Evolutionary conservation across 371 early-diverging fungal genomes (phyloP), one percentile per base, ranked within the genome.

Genomic region (Haplosporangium sp.): DNA sequence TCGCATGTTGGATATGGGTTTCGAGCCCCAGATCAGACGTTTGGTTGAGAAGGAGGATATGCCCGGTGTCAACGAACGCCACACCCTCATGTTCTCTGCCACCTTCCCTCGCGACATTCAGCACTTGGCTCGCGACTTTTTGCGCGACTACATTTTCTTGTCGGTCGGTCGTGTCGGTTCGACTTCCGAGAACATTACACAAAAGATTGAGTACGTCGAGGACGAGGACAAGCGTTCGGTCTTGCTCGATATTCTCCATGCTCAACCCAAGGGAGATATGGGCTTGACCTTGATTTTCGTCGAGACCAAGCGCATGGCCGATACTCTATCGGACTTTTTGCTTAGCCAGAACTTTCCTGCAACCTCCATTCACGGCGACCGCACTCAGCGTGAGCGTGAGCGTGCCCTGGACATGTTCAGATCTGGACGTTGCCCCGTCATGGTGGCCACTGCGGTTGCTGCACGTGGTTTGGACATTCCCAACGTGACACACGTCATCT

Each of bases 21-120:
- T 97, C 81, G 83, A 91, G 80, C 92, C 95, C 69, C 76, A 96
- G 62, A 80, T 85, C 42, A 83, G 83, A 37, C 65, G 83, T 1
- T 46, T 94, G 40, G 87, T 87, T 5, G 74, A 69, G 23, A 88
- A 84, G 65, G 74, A 86, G 55, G 82, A 88, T 75, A 77, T 71
- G 65, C 80, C 80, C 10, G 67, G 71, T 47, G 74, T 70, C 37
- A 75, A 71, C 69, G 70, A 74, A 10, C 73, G 69, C 37, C 81
- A 71, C 36, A 0, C 69, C 45, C 87, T 92, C 93, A 94, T 99
- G 94, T 99, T 96, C 85, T 95, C 96, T 23, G 99, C 99, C 46
- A 99, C 99, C 12, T 99, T 97, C 88, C 98, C 99, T 16, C 91
- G 92, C 50, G 94, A 97, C 64, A 97, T 99, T 73, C 98, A 98